A percentile compares a stretch with the other conserved stretches of the same genome.
phyloP scores from a whole-genome alignment of 495 filamentous ascomycete genomes.

The Penicillium lagena region DNA sequence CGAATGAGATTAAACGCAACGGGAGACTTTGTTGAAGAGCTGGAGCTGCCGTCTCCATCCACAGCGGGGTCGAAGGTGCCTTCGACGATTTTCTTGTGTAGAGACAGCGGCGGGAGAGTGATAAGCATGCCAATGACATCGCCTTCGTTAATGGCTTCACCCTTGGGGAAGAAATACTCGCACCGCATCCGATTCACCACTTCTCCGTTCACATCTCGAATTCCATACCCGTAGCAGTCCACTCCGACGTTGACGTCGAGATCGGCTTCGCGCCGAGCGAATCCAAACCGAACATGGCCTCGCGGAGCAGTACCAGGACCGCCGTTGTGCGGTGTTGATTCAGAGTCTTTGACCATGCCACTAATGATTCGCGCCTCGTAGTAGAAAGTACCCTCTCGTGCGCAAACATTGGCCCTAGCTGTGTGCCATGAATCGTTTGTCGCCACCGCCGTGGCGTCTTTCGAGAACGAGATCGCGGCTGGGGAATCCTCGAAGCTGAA shows the following conservation, averaged over 20 bases:
- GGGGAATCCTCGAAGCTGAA: conserved; percentile 91
- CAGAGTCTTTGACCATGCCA: conserved; percentile 42
- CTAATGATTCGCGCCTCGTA: conserved; percentile 88
- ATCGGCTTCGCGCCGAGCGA: conserved; percentile 82
- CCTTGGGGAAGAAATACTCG: conserved; percentile 73
- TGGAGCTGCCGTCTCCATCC: conserved; percentile 34
- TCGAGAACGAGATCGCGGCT: conserved; percentile 48
- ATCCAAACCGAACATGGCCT: conserved; percentile 86
- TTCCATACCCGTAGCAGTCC: conserved; percentile 92
- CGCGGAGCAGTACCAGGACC: conserved; percentile 31
- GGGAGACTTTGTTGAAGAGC: conserved; percentile 12
- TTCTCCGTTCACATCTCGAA: conserved; percentile 83
- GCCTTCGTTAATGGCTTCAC: conserved; percentile 67
- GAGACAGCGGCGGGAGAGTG: conserved; percentile 70
- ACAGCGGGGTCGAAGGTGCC: conserved; percentile 81
- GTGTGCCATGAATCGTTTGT: conserved; percentile 41
- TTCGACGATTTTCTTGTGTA: conserved; percentile 83
- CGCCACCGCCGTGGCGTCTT: conserved; percentile 36
- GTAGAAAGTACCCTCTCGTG: conserved; percentile 86
- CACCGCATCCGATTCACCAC: conserved; percentile 91
- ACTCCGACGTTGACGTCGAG: conserved; percentile 91
- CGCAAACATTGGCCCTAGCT: conserved; percentile 76
- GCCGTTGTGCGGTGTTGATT: conserved; percentile 16
- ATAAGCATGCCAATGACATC: conserved; percentile 96
- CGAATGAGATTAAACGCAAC: conserved; percentile 72